phyloP scores from a whole-genome alignment of 164 flowering plant genomes.

The Vitis amurensis region DNA sequence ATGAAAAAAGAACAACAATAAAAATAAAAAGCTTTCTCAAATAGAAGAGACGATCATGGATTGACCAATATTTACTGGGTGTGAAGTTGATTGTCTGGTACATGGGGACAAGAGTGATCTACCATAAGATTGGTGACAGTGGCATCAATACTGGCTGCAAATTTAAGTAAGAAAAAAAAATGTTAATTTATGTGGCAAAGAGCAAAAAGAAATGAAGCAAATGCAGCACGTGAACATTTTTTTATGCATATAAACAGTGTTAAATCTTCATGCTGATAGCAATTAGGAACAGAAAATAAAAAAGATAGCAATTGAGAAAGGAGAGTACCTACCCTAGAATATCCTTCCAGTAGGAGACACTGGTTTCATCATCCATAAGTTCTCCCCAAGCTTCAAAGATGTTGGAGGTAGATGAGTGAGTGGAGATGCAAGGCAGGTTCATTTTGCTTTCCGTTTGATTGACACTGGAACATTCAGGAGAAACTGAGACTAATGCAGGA shows the following conservation, averaged over 20 bases:
- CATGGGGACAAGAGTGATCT: background rate
- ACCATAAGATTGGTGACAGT: constrained; percentile 3
- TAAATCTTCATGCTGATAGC: too few species aligned
- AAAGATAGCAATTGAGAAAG: background rate
- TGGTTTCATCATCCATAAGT: constrained; percentile 40
- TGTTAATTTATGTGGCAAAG: background rate
- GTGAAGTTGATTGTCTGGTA: background rate
- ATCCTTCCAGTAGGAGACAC: constrained; percentile 40
- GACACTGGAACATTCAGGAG: constrained; percentile 22
- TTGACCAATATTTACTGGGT: too few species aligned
- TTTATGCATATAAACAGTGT: too few species aligned
- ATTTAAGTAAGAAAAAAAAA: background rate
- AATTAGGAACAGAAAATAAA: background rate
- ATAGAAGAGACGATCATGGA: too few species aligned
- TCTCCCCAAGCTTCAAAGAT: constrained; percentile 46
- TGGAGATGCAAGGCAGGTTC: constrained; percentile 19
- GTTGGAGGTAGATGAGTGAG: constrained; percentile 29
- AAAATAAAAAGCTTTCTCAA: too few species aligned
- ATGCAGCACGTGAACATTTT: too few species aligned
- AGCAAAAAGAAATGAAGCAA: background rate
- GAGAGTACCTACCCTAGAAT: constrained; percentile 34
- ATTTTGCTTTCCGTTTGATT: constrained; percentile 20
- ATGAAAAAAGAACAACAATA: too few species aligned
- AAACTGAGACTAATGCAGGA: constrained; percentile 27
- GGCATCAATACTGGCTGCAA: constrained; percentile 12